These are phyloP conservation scores for Noccaea caerulescens DNA, from an alignment of 345 rosid genomes.

Conservation along the genomic window DNA sequence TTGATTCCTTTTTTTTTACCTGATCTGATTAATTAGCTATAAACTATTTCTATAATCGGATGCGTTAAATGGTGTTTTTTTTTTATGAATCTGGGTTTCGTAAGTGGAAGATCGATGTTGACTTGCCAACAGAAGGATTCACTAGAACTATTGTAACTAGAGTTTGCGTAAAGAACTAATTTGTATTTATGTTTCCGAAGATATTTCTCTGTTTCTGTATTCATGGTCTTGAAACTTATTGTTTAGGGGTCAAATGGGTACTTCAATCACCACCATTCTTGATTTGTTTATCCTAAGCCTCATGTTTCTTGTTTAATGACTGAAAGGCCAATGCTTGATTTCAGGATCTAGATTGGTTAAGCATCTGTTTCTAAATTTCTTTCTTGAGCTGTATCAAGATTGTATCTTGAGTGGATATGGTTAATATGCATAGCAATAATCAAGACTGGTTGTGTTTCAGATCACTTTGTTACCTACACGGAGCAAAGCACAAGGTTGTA, in stretches of 20 bases:
- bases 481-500: constrained; percentile 66
- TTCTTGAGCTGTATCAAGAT: not conserved
- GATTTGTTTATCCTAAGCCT: constrained; percentile 12
- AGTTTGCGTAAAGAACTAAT: constrained; percentile 19
- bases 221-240: constrained; percentile 7
- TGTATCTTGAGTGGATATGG: not conserved
- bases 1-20: not conserved
- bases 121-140: constrained; percentile 27
- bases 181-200: constrained; percentile 1
- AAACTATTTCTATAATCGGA: not conserved
- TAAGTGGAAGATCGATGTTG: constrained; percentile 25
- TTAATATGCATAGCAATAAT: not conserved
- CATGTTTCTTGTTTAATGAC: not conserved
- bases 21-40: not conserved
- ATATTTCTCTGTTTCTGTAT: constrained; percentile 15
- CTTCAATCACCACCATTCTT: not conserved
- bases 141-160: not conserved
- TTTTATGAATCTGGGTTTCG: not conserved
- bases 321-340: constrained; percentile 14
- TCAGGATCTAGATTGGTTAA: not conserved
- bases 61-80: not conserved
- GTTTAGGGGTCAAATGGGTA: constrained; percentile 3
- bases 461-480: constrained; percentile 45
- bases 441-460: constrained; percentile 42
- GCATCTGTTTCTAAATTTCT: not conserved